A percentile compares a stretch with the other conserved stretches of the same genome.
Conservation (phyloP, 2,329 filamentous ascomycete species). For the Exophiala aquamarina region DNA sequence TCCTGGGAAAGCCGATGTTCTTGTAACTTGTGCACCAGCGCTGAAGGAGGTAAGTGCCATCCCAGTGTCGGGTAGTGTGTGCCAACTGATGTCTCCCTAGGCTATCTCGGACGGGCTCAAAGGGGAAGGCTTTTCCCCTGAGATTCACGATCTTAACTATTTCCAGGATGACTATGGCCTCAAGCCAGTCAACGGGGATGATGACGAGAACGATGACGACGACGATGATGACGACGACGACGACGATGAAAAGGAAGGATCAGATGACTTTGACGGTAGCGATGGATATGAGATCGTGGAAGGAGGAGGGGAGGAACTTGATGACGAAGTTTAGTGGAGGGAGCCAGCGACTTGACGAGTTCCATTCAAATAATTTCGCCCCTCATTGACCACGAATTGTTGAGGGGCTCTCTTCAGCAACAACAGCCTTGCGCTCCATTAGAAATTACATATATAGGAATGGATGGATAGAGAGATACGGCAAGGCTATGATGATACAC, state of each 20-base stretch:
- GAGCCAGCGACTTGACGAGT: too few species aligned
- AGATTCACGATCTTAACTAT: conserved; percentile 69
- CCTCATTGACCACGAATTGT: too few species aligned
- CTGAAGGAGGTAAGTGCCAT: conserved; percentile 73
- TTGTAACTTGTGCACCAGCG: conserved; percentile 82
- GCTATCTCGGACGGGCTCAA: conserved; percentile 73
- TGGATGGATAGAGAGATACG: too few species aligned
- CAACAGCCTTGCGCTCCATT: too few species aligned
- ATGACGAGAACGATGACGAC: conserved; percentile 61
- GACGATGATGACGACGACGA: conserved; percentile 46
- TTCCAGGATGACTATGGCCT: conserved; percentile 92
- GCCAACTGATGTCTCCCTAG: conserved; percentile 46
- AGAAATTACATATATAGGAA: too few species aligned
- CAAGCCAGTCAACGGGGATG: conserved; percentile 59
- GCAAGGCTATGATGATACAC: too few species aligned
- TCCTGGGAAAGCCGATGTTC: conserved; percentile 76
- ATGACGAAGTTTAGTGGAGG: too few species aligned
- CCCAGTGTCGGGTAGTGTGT: conserved; percentile 20
- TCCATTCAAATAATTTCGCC: too few species aligned
- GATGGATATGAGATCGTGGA: conserved; percentile 37
- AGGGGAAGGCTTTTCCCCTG: conserved; percentile 73
- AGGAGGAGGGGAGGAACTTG: background rate
- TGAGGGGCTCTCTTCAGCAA: too few species aligned
- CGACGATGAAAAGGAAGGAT: conserved; percentile 48
- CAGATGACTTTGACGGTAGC: conserved; percentile 50